phyloP scores from a whole-genome alignment of 1,139 yeast species.

The Geotrichum australiense region DNA sequence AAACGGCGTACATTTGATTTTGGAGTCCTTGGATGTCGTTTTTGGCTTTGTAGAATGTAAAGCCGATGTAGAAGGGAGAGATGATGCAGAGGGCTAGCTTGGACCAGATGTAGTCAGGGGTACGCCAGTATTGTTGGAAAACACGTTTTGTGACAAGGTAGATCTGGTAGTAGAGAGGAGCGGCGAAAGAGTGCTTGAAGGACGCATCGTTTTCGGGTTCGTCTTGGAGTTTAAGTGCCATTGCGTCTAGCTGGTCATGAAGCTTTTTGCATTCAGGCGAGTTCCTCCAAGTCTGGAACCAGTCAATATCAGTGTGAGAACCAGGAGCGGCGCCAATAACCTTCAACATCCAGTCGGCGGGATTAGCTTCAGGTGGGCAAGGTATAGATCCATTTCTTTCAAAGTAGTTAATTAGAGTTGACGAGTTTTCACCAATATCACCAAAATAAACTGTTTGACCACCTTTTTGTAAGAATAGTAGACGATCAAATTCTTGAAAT shows the following conservation, averaged over 20 bases:
- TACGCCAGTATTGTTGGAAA: conserved; percentile 63
- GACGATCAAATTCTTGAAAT: conserved; percentile 69
- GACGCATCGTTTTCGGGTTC: conserved; percentile 9
- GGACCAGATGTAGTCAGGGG: conserved; percentile 66
- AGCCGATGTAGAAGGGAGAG: conserved; percentile 61
- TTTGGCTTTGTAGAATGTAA: conserved; percentile 64
- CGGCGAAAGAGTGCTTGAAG: conserved; percentile 32
- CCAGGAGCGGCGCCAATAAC: conserved; percentile 82
- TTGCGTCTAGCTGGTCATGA: conserved; percentile 31
- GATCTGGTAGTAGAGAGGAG: conserved; percentile 45
- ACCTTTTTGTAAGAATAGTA: conserved; percentile 64
- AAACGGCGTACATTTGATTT: conserved; percentile 50
- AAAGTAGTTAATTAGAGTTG: conserved; percentile 56
- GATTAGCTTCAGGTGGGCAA: conserved; percentile 64
- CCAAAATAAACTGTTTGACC: conserved; percentile 80
- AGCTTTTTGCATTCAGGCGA: conserved; percentile 47
- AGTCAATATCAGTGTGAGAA: conserved; percentile 57
- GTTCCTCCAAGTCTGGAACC: conserved; percentile 57
- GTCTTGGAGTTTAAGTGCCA: conserved; percentile 24
- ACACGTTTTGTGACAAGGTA: conserved; percentile 45
- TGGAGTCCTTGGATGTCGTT: conserved; percentile 44
- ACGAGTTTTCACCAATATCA: conserved; percentile 61
- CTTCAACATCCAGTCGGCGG: conserved; percentile 79
- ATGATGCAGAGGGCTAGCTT: conserved; percentile 49
- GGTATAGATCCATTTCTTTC: conserved; percentile 60